phyloP scores from a whole-genome alignment of 345 rosid genomes.

The Camelina neglecta region DNA sequence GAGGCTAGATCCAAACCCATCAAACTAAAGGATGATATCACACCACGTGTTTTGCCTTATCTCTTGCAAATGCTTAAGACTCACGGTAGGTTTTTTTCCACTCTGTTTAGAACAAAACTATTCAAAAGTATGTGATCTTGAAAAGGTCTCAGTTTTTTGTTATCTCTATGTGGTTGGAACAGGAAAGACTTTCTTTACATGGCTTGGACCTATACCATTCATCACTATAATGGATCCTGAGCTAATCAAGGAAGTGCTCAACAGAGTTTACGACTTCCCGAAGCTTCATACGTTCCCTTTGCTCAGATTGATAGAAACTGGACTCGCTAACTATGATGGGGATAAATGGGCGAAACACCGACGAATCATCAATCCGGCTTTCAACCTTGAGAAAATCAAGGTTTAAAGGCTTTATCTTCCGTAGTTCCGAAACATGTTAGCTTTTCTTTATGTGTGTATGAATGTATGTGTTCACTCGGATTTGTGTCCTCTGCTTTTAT shows the following conservation, averaged over 20 bases:
- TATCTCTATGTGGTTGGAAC: slow-evolving; percentile 4
- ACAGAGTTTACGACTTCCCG: slow-evolving; percentile 46
- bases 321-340: slow-evolving; percentile 49
- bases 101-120: background rate
- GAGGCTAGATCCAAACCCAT: no score
- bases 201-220: slow-evolving; percentile 58
- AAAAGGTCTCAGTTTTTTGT: background rate
- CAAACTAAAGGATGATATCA: no score
- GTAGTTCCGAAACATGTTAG: no score
- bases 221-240: slow-evolving; percentile 40
- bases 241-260: background rate
- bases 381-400: slow-evolving; percentile 66
- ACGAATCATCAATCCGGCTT: slow-evolving; percentile 60
- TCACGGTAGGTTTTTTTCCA: slow-evolving; percentile 18
- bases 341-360: slow-evolving; percentile 62
- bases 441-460: no score
- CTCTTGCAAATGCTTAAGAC: background rate
- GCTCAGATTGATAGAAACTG: slow-evolving; percentile 39
- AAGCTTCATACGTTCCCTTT: slow-evolving; percentile 47
- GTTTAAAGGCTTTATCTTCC: slow-evolving; percentile 34
- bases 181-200: slow-evolving; percentile 54
- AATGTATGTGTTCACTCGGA: no score
- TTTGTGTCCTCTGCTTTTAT: no score
- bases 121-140: background rate
- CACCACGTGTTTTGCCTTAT: no score